Conservation (phyloP, 1,284 basidiomycete species). For the Agaricales sp. region DNA sequence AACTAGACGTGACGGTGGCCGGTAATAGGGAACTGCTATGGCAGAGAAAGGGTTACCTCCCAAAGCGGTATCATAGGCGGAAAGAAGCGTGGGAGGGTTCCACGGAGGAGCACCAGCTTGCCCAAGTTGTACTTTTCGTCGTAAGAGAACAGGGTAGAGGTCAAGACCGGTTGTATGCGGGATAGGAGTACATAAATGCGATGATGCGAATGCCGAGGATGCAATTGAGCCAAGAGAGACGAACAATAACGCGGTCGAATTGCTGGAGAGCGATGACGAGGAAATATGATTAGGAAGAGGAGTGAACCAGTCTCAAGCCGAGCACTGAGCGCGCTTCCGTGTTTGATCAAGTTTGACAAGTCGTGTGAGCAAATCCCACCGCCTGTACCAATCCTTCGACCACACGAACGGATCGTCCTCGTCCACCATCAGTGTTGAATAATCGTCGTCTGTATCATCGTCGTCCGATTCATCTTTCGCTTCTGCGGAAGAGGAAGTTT, state of each 20-base stretch:
- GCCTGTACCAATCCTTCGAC: conserved; percentile 24
- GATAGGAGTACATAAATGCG: background rate
- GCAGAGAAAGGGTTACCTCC: too few relatives aligned
- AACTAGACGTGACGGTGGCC: too few relatives aligned
- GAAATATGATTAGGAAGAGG: background rate
- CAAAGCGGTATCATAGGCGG: too few relatives aligned
- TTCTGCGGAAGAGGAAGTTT: background rate
- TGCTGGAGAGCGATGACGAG: background rate
- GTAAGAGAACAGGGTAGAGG: background rate
- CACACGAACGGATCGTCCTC: conserved; percentile 13
- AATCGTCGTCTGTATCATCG: background rate
- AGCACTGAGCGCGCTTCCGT: background rate
- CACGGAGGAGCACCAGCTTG: too few relatives aligned
- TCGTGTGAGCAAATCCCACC: conserved; percentile 23
- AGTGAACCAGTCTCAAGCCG: background rate
- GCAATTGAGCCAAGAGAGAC: background rate
- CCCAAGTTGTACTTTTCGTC: too few relatives aligned
- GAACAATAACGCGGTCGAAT: background rate
- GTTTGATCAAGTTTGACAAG: background rate
- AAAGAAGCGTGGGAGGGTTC: too few relatives aligned
- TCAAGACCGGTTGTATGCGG: background rate
- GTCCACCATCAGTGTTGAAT: conserved; percentile 2
- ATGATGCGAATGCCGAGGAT: too few relatives aligned
- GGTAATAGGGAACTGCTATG: too few relatives aligned
- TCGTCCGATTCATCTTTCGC: background rate